A percentile compares a stretch with the other conserved stretches of the same genome.
These are phyloP conservation scores for Geum urbanum DNA, from an alignment of 306 rosid genomes.

Conservation along the genomic window DNA sequence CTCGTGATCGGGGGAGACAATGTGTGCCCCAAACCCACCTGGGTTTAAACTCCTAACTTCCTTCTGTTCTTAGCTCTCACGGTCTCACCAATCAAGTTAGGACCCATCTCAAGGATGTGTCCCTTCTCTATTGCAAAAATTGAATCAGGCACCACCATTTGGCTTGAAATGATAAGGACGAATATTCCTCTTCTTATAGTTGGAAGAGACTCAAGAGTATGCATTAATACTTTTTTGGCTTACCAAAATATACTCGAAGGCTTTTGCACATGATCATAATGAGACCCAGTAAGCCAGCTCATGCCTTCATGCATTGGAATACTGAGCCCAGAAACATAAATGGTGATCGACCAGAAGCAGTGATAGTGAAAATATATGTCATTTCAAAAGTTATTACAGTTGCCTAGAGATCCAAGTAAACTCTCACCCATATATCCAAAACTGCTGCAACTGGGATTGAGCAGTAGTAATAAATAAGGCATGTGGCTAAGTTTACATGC, in stretches of 20 bases:
- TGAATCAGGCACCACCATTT: no score
- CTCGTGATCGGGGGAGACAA: constrained; percentile 20
- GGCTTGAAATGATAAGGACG: not conserved
- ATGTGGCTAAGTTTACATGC: constrained; percentile 7
- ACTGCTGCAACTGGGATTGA: not conserved
- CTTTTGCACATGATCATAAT: not conserved
- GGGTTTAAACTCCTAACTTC: constrained; percentile 21
- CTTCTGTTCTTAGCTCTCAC: constrained; percentile 30
- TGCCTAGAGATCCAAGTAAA: constrained; percentile 29
- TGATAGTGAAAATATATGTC: constrained; percentile 19
- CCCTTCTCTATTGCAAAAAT: constrained; percentile 19
- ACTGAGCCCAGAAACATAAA: not conserved
- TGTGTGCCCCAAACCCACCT: constrained; percentile 24
- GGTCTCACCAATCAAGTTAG: constrained; percentile 15
- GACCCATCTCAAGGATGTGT: constrained; percentile 30
- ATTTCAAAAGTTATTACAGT: constrained; percentile 35
- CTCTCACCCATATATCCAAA: constrained; percentile 20
- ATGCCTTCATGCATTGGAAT: constrained; percentile 13
- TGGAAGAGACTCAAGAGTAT: not conserved
- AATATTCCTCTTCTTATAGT: not conserved
- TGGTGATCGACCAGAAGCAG: not conserved
- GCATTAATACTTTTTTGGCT: not conserved
- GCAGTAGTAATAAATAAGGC: constrained; percentile 26
- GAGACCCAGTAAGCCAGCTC: constrained; percentile 13
- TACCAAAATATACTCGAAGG: not conserved